phyloP scores from a whole-genome alignment of 1,139 yeast genomes.

The Nadsonia starkeyi-henricii region DNA sequence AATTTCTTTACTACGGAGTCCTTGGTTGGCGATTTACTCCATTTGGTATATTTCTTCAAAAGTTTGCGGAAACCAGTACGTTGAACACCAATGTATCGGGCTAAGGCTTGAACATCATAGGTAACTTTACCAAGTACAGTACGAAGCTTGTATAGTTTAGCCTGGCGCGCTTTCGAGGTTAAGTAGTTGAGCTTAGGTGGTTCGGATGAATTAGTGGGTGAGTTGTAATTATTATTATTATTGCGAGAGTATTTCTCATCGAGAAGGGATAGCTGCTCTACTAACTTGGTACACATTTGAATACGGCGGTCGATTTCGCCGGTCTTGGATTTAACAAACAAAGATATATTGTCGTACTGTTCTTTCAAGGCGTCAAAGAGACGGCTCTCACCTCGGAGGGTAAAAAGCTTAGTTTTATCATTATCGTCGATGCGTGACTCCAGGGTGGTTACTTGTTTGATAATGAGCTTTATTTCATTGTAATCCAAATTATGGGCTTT shows the following conservation, averaged over 20 bases:
- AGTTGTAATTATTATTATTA: constrained; percentile 2
- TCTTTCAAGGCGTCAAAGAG: constrained; percentile 27
- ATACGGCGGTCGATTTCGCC: constrained; percentile 42
- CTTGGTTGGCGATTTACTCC: constrained; percentile 27
- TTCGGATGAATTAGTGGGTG: background rate
- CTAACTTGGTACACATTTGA: constrained; percentile 26
- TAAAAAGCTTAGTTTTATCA: constrained; percentile 7
- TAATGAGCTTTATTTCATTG: constrained; percentile 53
- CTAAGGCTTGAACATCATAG: constrained; percentile 49
- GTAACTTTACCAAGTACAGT: constrained; percentile 34
- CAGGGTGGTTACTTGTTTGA: constrained; percentile 36
- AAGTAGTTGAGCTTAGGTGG: constrained; percentile 1
- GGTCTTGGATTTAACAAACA: constrained; percentile 52
- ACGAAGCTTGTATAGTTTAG: constrained; percentile 18
- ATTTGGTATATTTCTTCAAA: constrained; percentile 63
- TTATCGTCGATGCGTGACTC: constrained; percentile 9
- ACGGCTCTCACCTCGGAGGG: background rate
- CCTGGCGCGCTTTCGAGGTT: constrained; percentile 17
- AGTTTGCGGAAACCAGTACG: constrained; percentile 71
- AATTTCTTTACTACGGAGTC: constrained; percentile 20
- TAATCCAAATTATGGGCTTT: constrained; percentile 69
- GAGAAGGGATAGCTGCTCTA: constrained; percentile 21
- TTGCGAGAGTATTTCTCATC: constrained; percentile 8
- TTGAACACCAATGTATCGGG: constrained; percentile 66
- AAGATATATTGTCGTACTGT: constrained; percentile 30